Percentiles rank a stretch among this genome's conserved stretches.
phyloP scores from a whole-genome alignment of 2,329 filamentous ascomycete genomes.

The Cadophora sp. region DNA sequence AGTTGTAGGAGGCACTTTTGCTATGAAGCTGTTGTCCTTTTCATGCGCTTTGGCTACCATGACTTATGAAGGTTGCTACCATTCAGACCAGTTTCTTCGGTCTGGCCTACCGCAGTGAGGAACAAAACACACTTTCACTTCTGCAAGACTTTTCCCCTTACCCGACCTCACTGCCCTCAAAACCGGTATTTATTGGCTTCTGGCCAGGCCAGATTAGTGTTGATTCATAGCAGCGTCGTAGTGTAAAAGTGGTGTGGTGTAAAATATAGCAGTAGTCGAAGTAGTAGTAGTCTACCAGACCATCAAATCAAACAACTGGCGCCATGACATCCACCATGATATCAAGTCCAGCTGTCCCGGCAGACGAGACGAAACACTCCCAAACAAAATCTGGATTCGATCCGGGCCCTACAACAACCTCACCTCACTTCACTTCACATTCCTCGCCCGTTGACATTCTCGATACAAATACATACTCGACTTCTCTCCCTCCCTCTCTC shows the following conservation, averaged over 20 bases:
- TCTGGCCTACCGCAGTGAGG: neutral
- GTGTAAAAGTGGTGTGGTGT: neutral
- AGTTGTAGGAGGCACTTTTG: neutral
- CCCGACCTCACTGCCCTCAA: neutral
- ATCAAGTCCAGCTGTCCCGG: neutral
- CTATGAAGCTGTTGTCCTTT: neutral
- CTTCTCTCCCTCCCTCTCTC: neutral
- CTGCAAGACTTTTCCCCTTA: neutral
- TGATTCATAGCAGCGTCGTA: conserved; percentile 1
- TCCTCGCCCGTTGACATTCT: neutral
- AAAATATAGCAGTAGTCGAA: too few species aligned
- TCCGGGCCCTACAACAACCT: neutral
- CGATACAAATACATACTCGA: neutral
- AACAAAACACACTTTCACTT: neutral
- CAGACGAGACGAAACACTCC: neutral
- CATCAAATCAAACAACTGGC: conserved; percentile 2
- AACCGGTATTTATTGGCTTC: conserved; percentile 7
- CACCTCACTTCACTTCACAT: conserved; percentile 10
- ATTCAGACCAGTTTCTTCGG: neutral
- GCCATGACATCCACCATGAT: neutral
- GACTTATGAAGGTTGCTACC: neutral
- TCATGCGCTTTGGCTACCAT: neutral
- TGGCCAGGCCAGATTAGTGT: neutral
- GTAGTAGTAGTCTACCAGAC: neutral
- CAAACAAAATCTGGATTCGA: conserved; percentile 7